Evolutionary conservation across 306 rosid species (phyloP).

Genomic region (Clitoria ternatea): DNA sequence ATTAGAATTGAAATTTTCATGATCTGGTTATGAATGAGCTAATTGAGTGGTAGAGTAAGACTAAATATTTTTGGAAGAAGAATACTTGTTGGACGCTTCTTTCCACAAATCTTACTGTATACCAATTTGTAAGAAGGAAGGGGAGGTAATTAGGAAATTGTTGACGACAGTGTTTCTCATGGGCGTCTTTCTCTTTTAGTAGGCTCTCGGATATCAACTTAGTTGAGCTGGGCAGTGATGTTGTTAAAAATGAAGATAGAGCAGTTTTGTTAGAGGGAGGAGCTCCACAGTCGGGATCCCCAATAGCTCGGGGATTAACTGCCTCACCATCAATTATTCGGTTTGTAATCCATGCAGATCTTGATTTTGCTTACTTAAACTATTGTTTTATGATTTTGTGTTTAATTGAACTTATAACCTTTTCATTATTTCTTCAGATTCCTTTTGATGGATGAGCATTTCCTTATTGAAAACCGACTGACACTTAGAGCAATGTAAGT

Average conservation of each 20-base stretch:
- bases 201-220: constrained; percentile 68
- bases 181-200: constrained; percentile 35
- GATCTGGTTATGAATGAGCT: neutral
- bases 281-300: constrained; percentile 53
- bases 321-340: constrained; percentile 52
- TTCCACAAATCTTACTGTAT: neutral
- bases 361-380: constrained; percentile 17
- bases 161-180: constrained; percentile 19
- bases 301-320: constrained; percentile 48
- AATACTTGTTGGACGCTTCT: neutral
- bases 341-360: constrained; percentile 29
- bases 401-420: constrained; percentile 18
- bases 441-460: constrained; percentile 68
- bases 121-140: neutral
- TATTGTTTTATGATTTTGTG: neutral
- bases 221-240: constrained; percentile 49
- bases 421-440: constrained; percentile 47
- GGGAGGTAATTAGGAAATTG: neutral
- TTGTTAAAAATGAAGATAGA: constrained; percentile 67
- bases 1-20: neutral
- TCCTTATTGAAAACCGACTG: constrained; percentile 82
- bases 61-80: neutral
- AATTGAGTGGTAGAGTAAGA: neutral
- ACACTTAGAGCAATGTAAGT: constrained; percentile 94
- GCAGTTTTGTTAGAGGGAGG: constrained; percentile 73